Conservation (phyloP, 192 early-diverging fungal species). For the Backusella tarrabulga region DNA sequence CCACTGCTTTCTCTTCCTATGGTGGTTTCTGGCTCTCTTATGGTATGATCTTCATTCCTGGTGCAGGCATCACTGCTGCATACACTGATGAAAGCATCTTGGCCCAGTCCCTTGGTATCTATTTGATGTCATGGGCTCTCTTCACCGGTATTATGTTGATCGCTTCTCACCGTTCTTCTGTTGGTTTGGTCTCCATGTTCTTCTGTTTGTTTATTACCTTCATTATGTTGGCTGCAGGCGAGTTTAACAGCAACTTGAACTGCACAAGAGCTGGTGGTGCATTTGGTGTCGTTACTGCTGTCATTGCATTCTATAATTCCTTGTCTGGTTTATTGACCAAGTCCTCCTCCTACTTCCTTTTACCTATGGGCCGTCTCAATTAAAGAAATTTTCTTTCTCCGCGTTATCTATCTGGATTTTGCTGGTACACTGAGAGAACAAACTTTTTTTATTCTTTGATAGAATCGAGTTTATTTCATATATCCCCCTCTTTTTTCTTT, state of each 20-base stretch:
- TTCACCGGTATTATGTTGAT: slow-evolving; percentile 71
- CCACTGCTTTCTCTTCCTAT: slow-evolving; percentile 75
- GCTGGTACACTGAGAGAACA: background rate
- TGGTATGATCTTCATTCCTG: slow-evolving; percentile 55
- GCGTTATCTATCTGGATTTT: background rate
- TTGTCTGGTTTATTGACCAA: slow-evolving; percentile 57
- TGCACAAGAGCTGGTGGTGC: slow-evolving; percentile 65
- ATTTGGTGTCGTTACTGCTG: slow-evolving; percentile 69
- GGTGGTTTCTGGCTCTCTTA: slow-evolving; percentile 71
- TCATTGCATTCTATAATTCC: slow-evolving; percentile 76
- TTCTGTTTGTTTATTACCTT: slow-evolving; percentile 67
- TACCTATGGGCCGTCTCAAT: slow-evolving; percentile 42
- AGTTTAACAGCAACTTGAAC: slow-evolving; percentile 46
- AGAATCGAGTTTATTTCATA: background rate
- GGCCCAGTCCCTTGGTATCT: slow-evolving; percentile 55
- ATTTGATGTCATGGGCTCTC: slow-evolving; percentile 64
- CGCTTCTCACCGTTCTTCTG: slow-evolving; percentile 60
- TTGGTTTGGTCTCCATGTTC: slow-evolving; percentile 64
- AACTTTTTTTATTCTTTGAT: background rate
- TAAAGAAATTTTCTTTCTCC: slow-evolving; percentile 12
- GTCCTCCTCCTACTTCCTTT: slow-evolving; percentile 51
- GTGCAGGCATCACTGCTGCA: slow-evolving; percentile 45
- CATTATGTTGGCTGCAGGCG: slow-evolving; percentile 61
- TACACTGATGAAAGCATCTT: slow-evolving; percentile 34
- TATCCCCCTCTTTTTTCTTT: background rate